These are phyloP conservation scores for Staphylotrichum tortipilum DNA, from an alignment of 495 filamentous ascomycete genomes.

Conservation along the genomic window DNA sequence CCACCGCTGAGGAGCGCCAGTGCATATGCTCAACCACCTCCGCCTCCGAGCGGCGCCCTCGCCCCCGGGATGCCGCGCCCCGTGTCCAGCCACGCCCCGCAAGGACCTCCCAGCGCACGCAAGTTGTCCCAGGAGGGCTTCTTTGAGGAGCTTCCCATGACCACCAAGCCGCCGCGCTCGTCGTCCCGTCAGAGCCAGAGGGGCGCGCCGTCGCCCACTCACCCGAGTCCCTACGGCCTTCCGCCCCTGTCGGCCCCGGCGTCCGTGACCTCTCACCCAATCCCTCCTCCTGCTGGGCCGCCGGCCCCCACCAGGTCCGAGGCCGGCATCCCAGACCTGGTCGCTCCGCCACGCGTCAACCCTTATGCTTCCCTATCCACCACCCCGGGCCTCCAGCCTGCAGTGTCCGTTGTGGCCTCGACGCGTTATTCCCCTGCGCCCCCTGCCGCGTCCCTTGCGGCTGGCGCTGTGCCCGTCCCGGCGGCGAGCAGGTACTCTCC, in stretches of 20 bases:
- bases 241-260: conserved; percentile 25
- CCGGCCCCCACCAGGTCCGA: conserved; percentile 16
- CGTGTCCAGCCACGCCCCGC: conserved; percentile 26
- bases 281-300: conserved; percentile 18
- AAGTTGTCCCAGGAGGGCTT: conserved; percentile 48
- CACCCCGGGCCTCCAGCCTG: conserved; percentile 31
- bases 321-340: conserved; percentile 30
- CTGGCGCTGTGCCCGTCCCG: conserved; percentile 30
- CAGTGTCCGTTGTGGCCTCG: conserved; percentile 31
- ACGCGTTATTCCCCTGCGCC: conserved; percentile 57
- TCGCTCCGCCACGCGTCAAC: conserved; percentile 50
- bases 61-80: conserved; percentile 25
- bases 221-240: conserved; percentile 26
- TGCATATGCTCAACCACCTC: conserved; percentile 37
- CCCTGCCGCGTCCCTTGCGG: conserved; percentile 30
- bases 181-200: conserved; percentile 33
- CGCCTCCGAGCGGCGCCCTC: conserved; percentile 26
- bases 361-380: conserved; percentile 50
- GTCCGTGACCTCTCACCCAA: conserved; percentile 11
- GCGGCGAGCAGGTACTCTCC: conserved; percentile 45
- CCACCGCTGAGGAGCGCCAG: conserved; percentile 56
- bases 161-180: conserved; percentile 47
- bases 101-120: conserved; percentile 16
- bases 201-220: conserved; percentile 30
- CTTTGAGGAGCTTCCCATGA: conserved; percentile 79